Evolutionary conservation across 306 rosid species (phyloP).

Genomic region (Pyrus bretschneideri): DNA sequence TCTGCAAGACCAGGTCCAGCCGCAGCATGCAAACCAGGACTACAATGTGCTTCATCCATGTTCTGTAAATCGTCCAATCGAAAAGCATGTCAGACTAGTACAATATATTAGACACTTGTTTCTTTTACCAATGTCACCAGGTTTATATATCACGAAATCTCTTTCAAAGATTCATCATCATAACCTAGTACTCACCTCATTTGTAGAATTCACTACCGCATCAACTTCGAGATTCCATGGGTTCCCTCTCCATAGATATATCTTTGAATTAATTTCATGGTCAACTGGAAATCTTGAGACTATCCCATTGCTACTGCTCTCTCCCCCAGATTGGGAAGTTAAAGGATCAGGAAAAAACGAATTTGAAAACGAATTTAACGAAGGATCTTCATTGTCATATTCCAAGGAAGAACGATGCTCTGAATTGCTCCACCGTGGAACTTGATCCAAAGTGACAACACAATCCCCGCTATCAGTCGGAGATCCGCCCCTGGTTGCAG

Average conservation of each 20-base stretch:
- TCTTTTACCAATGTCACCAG: background rate
- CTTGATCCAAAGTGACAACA: conserved; percentile 77
- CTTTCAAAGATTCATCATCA: background rate
- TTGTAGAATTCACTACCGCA: conserved; percentile 94
- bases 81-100: conserved; percentile 16
- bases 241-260: conserved; percentile 91
- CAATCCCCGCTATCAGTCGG: conserved; percentile 62
- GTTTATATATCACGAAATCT: background rate
- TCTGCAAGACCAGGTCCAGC: conserved; percentile 98
- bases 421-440: conserved; percentile 90
- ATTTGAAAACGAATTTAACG: conserved; percentile 51
- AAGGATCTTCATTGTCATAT: conserved; percentile 51
- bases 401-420: conserved; percentile 61
- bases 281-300: conserved; percentile 81
- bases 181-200: conserved; percentile 53
- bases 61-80: conserved; percentile 39
- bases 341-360: conserved; percentile 75
- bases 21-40: conserved; percentile 89
- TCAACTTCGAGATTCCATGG: conserved; percentile 99
- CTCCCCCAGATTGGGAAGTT: conserved; percentile 41
- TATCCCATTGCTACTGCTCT: conserved; percentile 31
- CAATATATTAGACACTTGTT: background rate
- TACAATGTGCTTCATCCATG: conserved; percentile 97
- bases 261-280: conserved; percentile 71
- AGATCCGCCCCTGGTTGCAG: conserved; percentile 47